Conservation (phyloP, 1,284 basidiomycete genomes). For the Cryptococcus hybrid region DNA sequence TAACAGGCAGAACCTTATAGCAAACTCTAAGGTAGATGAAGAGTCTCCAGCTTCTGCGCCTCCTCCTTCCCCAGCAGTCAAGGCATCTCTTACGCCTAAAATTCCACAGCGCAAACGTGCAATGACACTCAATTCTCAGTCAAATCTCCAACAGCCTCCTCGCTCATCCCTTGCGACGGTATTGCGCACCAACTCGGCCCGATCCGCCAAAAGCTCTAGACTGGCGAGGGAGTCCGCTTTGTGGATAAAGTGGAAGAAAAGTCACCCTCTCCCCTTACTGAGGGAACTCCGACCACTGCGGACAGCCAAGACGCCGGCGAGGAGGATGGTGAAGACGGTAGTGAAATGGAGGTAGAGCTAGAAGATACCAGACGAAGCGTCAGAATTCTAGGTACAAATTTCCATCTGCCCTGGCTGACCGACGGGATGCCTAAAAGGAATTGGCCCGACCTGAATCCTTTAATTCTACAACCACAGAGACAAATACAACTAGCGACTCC, state of each 20-base stretch:
- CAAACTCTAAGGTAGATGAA: neutral
- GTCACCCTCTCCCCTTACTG: slow-evolving; percentile 2
- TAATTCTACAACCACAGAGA: neutral
- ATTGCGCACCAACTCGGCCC: slow-evolving; percentile 6
- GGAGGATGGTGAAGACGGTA: neutral
- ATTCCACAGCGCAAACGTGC: slow-evolving; percentile 2
- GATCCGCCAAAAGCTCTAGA: slow-evolving; percentile 1
- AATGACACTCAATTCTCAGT: neutral
- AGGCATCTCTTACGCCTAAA: neutral
- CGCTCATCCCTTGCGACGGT: neutral
- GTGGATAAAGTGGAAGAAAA: slow-evolving; percentile 14
- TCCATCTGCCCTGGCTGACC: slow-evolving; percentile 8
- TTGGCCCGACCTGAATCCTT: slow-evolving; percentile 8
- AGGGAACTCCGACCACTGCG: neutral
- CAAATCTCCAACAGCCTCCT: neutral
- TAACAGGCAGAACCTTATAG: no score
- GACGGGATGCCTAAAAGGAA: neutral
- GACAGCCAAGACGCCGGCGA: neutral
- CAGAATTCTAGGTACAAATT: slow-evolving; percentile 20
- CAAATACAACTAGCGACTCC: neutral
- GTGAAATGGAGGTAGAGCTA: neutral
- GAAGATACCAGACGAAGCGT: neutral
- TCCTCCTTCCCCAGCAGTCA: neutral
- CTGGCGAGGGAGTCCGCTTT: slow-evolving; percentile 25
- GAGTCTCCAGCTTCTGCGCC: neutral